phyloP scores from a whole-genome alignment of 2,329 filamentous ascomycete genomes.

The Microdochium trichocladiopsis region DNA sequence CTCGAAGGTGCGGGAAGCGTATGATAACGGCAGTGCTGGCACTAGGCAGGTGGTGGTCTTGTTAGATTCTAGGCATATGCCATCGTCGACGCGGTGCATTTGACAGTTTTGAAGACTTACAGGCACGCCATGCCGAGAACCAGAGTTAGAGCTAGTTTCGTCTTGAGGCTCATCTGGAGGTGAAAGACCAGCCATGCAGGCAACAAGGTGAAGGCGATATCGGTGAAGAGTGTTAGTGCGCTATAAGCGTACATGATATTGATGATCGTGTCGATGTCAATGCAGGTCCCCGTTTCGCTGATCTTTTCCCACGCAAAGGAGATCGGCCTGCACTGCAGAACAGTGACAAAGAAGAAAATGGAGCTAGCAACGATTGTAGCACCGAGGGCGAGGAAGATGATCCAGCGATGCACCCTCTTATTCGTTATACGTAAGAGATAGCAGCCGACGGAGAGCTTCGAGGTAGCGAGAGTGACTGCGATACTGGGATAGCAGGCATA shows the following conservation, averaged over 20 bases:
- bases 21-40: background rate
- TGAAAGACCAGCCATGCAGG: conserved; percentile 44
- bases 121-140: conserved; percentile 43
- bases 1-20: background rate
- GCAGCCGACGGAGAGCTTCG: conserved; percentile 25
- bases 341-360: conserved; percentile 36
- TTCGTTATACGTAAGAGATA: conserved; percentile 32
- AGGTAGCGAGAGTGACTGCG: background rate
- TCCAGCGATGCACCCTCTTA: conserved; percentile 20
- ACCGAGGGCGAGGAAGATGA: conserved; percentile 21
- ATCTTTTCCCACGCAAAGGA: conserved; percentile 40
- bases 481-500: background rate
- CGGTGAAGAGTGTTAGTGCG: conserved; percentile 33
- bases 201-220: conserved; percentile 40
- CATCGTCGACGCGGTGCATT: too few relatives aligned
- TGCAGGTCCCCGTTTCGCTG: conserved; percentile 28
- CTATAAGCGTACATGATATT: conserved; percentile 31
- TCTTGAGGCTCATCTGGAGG: conserved; percentile 37
- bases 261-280: conserved; percentile 29
- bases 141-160: conserved; percentile 35
- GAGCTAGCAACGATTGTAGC: conserved; percentile 28
- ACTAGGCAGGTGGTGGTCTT: too few relatives aligned
- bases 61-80: too few relatives aligned
- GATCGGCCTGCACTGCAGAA: conserved; percentile 42
- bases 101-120: too few relatives aligned